These are phyloP conservation scores for Cicer arietinum DNA, from an alignment of 306 rosid genomes.

Conservation along the genomic window DNA sequence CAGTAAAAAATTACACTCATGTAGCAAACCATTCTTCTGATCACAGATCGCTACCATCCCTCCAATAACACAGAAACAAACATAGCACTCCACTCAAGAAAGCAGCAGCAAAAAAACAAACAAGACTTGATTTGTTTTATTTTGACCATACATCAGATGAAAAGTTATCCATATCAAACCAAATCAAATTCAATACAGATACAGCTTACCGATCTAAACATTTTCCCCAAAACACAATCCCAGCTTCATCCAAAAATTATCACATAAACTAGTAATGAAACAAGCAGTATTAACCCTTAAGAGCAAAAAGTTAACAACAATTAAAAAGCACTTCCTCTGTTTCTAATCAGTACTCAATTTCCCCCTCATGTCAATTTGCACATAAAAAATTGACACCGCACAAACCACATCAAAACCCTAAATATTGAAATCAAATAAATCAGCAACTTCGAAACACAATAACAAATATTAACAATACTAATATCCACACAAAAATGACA, in stretches of 20 bases:
- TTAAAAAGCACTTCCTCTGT: neutral
- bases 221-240: neutral
- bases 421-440: slow-evolving; percentile 26
- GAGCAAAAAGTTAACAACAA: too few relatives aligned
- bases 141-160: neutral
- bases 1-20: neutral
- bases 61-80: slow-evolving; percentile 14
- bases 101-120: slow-evolving; percentile 1
- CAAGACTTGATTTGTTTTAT: neutral
- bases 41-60: neutral
- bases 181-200: slow-evolving; percentile 3
- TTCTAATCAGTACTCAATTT: neutral
- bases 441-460: neutral
- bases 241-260: neutral
- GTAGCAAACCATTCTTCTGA: neutral
- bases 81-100: neutral
- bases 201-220: neutral
- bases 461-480: neutral
- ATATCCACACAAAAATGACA: neutral
- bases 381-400: slow-evolving; percentile 23
- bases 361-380: slow-evolving; percentile 36
- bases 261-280: slow-evolving; percentile 20
- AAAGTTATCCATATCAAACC: neutral
- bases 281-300: neutral
- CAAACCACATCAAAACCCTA: neutral